A percentile compares a stretch with the other conserved stretches of the same genome.
Evolutionary conservation across 1,284 basidiomycete genomes (phyloP).

Genomic region (Caloboletus firmus): DNA sequence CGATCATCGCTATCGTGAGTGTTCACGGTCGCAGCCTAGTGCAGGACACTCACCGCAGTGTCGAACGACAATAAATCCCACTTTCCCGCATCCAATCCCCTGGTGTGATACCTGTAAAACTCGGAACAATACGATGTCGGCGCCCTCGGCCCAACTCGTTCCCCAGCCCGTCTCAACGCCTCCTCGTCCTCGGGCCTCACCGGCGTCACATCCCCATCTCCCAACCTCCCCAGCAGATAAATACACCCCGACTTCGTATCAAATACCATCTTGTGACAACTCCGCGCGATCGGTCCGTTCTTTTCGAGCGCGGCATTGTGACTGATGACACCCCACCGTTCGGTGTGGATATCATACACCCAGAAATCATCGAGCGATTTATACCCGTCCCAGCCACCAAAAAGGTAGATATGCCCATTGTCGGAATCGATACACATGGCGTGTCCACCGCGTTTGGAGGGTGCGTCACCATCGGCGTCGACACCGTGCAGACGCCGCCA

Average conservation of each 20-base stretch:
- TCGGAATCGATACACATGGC: constrained; percentile 78
- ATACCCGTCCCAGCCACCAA: constrained; percentile 79
- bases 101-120: constrained; percentile 70
- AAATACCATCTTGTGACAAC: constrained; percentile 84
- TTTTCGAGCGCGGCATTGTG: constrained; percentile 54
- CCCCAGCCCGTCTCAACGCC: constrained; percentile 26
- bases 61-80: constrained; percentile 69
- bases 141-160: constrained; percentile 22
- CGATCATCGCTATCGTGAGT: not conserved
- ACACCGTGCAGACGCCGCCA: constrained; percentile 60
- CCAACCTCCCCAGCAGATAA: constrained; percentile 67
- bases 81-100: constrained; percentile 55
- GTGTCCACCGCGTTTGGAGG: constrained; percentile 71
- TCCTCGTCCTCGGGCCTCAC: constrained; percentile 26
- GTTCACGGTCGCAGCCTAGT: not conserved
- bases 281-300: constrained; percentile 69
- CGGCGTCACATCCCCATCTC: constrained; percentile 48
- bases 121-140: constrained; percentile 50
- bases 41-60: constrained; percentile 53
- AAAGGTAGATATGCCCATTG: constrained; percentile 67
- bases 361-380: constrained; percentile 79
- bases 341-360: constrained; percentile 65
- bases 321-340: constrained; percentile 65
- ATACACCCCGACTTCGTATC: constrained; percentile 69
- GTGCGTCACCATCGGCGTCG: constrained; percentile 62